These are phyloP conservation scores for Tylopilus sp. DNA, from an alignment of 768 basidiomycete genomes.

Conservation along the genomic window DNA sequence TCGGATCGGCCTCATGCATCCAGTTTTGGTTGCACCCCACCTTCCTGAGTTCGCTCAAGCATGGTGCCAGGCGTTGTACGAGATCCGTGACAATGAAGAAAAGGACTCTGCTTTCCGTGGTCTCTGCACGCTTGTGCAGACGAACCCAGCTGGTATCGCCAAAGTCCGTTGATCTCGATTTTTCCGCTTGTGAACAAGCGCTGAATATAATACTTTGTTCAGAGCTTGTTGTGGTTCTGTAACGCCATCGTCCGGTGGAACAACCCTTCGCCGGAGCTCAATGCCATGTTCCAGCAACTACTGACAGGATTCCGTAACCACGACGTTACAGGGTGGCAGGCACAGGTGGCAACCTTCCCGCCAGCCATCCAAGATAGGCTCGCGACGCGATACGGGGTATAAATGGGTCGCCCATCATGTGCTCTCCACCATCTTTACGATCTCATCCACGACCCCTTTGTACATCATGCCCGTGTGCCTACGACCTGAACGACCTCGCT, in stretches of 20 bases:
- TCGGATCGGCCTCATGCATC: slow-evolving; percentile 91
- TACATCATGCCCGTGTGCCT: slow-evolving; percentile 9
- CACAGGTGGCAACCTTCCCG: slow-evolving; percentile 80
- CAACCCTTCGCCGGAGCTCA: slow-evolving; percentile 85
- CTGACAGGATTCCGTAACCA: slow-evolving; percentile 88
- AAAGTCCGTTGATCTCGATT: slow-evolving; percentile 54
- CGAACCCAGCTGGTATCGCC: slow-evolving; percentile 89
- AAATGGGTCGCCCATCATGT: slow-evolving; percentile 26
- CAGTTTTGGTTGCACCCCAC: slow-evolving; percentile 82
- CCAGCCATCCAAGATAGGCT: slow-evolving; percentile 86
- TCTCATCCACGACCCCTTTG: slow-evolving; percentile 9
- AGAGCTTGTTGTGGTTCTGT: slow-evolving; percentile 97
- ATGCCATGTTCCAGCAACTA: slow-evolving; percentile 90
- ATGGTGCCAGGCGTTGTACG: slow-evolving; percentile 96
- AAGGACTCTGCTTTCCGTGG: slow-evolving; percentile 99
- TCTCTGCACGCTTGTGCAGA: slow-evolving; percentile 91
- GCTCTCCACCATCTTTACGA: slow-evolving; percentile 19
- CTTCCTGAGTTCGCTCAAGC: slow-evolving; percentile 87
- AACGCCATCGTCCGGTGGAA: slow-evolving; percentile 97
- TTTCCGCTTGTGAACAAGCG: background rate
- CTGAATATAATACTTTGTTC: slow-evolving; percentile 2
- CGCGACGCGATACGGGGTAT: slow-evolving; percentile 84
- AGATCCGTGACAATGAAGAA: slow-evolving; percentile 99
- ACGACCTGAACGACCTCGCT: slow-evolving; percentile 10
- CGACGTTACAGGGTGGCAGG: slow-evolving; percentile 80